These are phyloP conservation scores for Rubroboletus pulcherrimus DNA, from an alignment of 768 basidiomycete genomes.

Conservation along the genomic window DNA sequence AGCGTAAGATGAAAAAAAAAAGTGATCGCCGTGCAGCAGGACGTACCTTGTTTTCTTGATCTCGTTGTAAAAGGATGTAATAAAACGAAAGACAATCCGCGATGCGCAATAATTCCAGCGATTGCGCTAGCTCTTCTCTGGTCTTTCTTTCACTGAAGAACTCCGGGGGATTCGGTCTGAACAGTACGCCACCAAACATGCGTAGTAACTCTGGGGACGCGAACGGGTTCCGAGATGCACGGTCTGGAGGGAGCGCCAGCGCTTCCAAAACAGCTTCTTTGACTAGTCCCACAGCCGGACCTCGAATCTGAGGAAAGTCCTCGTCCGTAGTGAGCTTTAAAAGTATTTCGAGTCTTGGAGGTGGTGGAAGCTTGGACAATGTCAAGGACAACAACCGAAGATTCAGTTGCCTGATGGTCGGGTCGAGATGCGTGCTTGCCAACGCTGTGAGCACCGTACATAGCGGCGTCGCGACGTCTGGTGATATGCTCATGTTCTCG, in stretches of 20 bases:
- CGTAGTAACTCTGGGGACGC: conserved; percentile 53
- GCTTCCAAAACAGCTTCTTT: conserved; percentile 64
- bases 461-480: conserved; percentile 48
- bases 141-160: conserved; percentile 39
- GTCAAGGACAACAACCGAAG: conserved; percentile 58
- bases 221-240: conserved; percentile 40
- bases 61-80: conserved; percentile 59
- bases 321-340: conserved; percentile 47
- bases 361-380: conserved; percentile 44
- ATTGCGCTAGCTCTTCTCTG: conserved; percentile 47
- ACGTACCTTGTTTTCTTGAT: conserved; percentile 52
- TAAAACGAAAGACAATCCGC: conserved; percentile 66
- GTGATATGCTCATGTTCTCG: conserved; percentile 27
- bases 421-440: conserved; percentile 60
- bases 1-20: neutral
- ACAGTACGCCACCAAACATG: conserved; percentile 56
- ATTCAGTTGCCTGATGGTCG: conserved; percentile 52
- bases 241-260: conserved; percentile 28
- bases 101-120: conserved; percentile 57
- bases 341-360: conserved; percentile 52
- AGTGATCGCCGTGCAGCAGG: neutral
- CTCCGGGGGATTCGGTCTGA: conserved; percentile 53
- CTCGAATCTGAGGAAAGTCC: conserved; percentile 62
- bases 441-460: conserved; percentile 49
- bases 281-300: conserved; percentile 63